Conservation (phyloP, 805 yeast genomes). For the Starmerella cellae region DNA sequence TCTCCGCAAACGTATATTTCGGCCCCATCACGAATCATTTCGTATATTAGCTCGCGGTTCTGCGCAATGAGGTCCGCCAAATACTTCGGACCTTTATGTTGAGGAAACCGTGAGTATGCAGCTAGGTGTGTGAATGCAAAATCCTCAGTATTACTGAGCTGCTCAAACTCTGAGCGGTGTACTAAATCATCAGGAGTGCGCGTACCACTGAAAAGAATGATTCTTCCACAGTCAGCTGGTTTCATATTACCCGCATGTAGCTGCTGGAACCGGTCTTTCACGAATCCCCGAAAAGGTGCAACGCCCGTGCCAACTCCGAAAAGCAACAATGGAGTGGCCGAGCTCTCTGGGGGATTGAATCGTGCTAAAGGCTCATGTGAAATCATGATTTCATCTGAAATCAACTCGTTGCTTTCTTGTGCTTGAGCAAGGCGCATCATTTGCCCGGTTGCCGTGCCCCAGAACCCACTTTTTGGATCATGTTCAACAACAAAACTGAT, state of each 20-base stretch:
- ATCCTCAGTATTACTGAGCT: neutral
- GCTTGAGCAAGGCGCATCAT: neutral
- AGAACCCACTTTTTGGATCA: constrained; percentile 7
- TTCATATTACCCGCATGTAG: constrained; percentile 7
- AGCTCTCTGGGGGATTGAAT: constrained; percentile 64
- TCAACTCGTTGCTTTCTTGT: neutral
- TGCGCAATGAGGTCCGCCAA: constrained; percentile 8
- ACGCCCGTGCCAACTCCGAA: constrained; percentile 88
- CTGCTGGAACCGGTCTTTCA: constrained; percentile 53
- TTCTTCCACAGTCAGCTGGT: constrained; percentile 3
- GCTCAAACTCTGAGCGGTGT: constrained; percentile 11
- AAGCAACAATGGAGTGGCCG: constrained; percentile 57
- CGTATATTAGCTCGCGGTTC: constrained; percentile 10
- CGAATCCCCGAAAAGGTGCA: constrained; percentile 77
- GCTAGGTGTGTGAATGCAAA: constrained; percentile 9
- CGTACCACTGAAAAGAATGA: constrained; percentile 16
- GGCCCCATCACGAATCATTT: constrained; percentile 13
- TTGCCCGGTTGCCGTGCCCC: constrained; percentile 19
- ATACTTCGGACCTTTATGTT: neutral
- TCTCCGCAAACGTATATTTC: constrained; percentile 19
- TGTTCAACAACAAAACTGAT: constrained; percentile 68
- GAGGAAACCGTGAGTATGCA: constrained; percentile 14
- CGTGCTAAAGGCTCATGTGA: constrained; percentile 49
- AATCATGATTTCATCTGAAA: neutral
- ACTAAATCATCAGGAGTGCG: constrained; percentile 15